Base-by-base conservation (phyloP, 2,329 filamentous ascomycete species). In the Pseudofabraea citricarpa region DNA sequence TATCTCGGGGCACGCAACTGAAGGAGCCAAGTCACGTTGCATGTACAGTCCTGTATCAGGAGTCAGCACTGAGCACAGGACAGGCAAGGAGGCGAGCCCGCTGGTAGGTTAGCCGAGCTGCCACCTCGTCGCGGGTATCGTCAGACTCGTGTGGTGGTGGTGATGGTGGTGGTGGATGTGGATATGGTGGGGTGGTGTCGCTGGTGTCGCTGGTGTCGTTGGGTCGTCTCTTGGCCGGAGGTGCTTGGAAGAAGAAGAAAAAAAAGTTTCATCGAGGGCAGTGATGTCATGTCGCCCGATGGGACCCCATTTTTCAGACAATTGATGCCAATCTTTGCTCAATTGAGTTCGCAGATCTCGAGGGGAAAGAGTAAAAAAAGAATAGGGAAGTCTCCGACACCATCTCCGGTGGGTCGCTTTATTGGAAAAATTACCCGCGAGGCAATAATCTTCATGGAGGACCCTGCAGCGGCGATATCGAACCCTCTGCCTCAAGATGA, bases 381-480 rank as follows among this genome's bases (percentile, higher is more conserved):
- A 40, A 32, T 18, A 3, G n/a, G 29, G n/a, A 15, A 15, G 29
- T 6, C 8, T 32, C 19, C 29, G 19, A 32, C 19, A 18, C 13
- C 24, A 8, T 7, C 13, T 18, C 29, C n/a, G 19, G 13, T 4
- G 29, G 5, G 29, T 32, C n/a, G n/a, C n/a, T n/a, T n/a, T n/a
- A n/a, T n/a, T 24, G 24, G 23, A 32, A 33, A 20, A 39, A 16
- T 44, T 21, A 21, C 35, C 35, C 35, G 35, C 23, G n/a, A 37
- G 35, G 35, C 19, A 37, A 22, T 20, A 37, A 37, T 37, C 35
- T 37, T 22, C 35, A 22, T 22, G n/a, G 19, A 4, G 19, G 19
- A 6, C 29, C 29, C 29, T 15, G 29, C 29, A 32, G 29, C 19
- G 29, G 29, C 29, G 29, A 32, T 32, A 32, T 32, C 2, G 10